phyloP scores from a whole-genome alignment of 2,329 filamentous ascomycete species.

The Aspergillus intermedius region DNA sequence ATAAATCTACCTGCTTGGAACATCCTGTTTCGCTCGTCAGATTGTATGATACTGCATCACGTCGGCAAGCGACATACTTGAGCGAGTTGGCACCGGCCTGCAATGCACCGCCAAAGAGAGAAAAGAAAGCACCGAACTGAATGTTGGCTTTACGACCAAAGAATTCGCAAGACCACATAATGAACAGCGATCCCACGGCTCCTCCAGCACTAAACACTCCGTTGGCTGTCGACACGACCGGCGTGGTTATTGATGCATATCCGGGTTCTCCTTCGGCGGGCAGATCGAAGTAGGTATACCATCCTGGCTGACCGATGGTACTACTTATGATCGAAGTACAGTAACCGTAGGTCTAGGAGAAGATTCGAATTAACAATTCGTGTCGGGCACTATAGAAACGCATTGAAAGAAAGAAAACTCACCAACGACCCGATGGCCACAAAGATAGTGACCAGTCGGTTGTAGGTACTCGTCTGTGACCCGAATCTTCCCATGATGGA shows the following conservation, averaged over 20 bases:
- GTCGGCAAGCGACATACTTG: constrained; percentile 22
- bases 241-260: constrained; percentile 42
- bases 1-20: constrained; percentile 41
- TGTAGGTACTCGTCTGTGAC: constrained; percentile 33
- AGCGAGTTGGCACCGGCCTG: constrained; percentile 43
- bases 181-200: constrained; percentile 42
- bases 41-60: not conserved
- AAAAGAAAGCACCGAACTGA: constrained; percentile 40
- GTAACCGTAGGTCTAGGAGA: constrained; percentile 45
- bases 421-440: constrained; percentile 37
- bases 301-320: constrained; percentile 48
- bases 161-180: constrained; percentile 45
- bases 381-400: not conserved
- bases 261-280: constrained; percentile 39
- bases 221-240: constrained; percentile 45
- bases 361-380: constrained; percentile 1
- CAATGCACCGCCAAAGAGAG: constrained; percentile 42
- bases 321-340: constrained; percentile 46
- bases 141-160: constrained; percentile 43
- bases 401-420: constrained; percentile 6
- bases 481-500: constrained; percentile 25
- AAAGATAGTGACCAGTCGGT: constrained; percentile 33
- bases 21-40: constrained; percentile 25
- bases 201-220: constrained; percentile 46
- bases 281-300: constrained; percentile 46